These are phyloP conservation scores for Botrytis cinerea DNA, from an alignment of 2,329 filamentous ascomycete genomes.

Conservation along the genomic window DNA sequence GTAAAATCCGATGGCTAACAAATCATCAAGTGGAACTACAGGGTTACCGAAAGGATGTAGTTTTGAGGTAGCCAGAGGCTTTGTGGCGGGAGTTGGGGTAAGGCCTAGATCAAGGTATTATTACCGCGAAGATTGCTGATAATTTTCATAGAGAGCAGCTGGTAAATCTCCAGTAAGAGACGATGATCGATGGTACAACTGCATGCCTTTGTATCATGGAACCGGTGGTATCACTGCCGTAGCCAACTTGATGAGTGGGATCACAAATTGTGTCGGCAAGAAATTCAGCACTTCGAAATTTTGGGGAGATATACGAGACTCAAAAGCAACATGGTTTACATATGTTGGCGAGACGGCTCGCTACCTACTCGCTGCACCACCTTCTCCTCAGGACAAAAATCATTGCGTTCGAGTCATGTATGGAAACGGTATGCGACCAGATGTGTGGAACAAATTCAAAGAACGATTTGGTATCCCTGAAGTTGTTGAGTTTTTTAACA, in stretches of 20 bases:
- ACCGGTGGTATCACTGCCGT: slow-evolving; percentile 47
- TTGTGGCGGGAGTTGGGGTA: slow-evolving; percentile 37
- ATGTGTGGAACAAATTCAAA: slow-evolving; percentile 66
- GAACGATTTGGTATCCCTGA: slow-evolving; percentile 63
- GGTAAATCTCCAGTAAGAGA: slow-evolving; percentile 25
- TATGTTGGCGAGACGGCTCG: slow-evolving; percentile 79
- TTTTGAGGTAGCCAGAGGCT: slow-evolving; percentile 54
- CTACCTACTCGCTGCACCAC: slow-evolving; percentile 69
- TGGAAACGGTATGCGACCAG: slow-evolving; percentile 68
- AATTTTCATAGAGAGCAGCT: neutral
- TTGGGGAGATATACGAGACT: slow-evolving; percentile 71
- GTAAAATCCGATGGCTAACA: neutral
- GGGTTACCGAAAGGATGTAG: slow-evolving; percentile 72
- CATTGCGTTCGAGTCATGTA: slow-evolving; percentile 62
- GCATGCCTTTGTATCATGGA: slow-evolving; percentile 46
- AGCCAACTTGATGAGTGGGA: slow-evolving; percentile 42
- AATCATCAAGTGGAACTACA: slow-evolving; percentile 62
- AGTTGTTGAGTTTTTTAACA: slow-evolving; percentile 76
- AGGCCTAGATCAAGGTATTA: neutral
- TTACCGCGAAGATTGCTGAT: neutral
- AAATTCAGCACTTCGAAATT: slow-evolving; percentile 70
- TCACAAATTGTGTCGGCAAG: slow-evolving; percentile 62
- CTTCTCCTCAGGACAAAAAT: slow-evolving; percentile 59
- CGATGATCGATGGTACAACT: slow-evolving; percentile 69
- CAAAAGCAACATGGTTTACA: slow-evolving; percentile 67